Base-by-base conservation (phyloP, 2,329 filamentous ascomycete genomes). In the Talaromyces sp. region DNA sequence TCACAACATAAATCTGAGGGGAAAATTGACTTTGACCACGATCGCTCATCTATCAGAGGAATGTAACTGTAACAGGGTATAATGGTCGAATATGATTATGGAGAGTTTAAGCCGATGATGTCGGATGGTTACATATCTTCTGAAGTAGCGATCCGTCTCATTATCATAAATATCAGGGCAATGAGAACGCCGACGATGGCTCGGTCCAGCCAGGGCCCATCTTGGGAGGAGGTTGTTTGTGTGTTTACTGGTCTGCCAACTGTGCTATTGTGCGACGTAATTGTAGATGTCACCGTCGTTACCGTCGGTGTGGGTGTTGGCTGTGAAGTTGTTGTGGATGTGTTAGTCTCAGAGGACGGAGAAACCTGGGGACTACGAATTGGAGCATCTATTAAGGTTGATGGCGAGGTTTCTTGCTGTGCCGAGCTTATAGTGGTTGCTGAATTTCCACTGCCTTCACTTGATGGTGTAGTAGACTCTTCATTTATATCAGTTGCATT, bases 171-270 rank as follows among this genome's bases (percentile, higher is more conserved):
- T 3, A 88, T 80, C 22, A 97, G 80, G 31, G 90, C 82, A 15
- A 91, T 83, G 0, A 91, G 81, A 19, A 97, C 78, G 7, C 87
- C 89, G 25, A 89, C 86, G 69, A 97, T 97, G 43, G 89, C 85
- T 68, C 91, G 87, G 76, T 97, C 93, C 19, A 97, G 83, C 90
- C 92, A 96, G 13, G 87, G 79, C 1, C 89, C 86, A 17, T 91
- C 85, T 2, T 68, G 58, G 15, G 67, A 66, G 11, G 50, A n/a
- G 25, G 8, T 64, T 43, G 54, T 31, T 57, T 41, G 60, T 35
- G 63, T 43, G 27, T 39, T 60, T 41, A 47, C 39, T 50, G 35
- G 33, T 39, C 19, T 43, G 8, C 41, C 43, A 8, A 27, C 19
- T 33, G n/a, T 25, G 52, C 19, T 33, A 10, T n/a, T 47, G 27